Conservation (phyloP, 2,329 filamentous ascomycete species). For the Paraphoma chrysanthemicola region DNA sequence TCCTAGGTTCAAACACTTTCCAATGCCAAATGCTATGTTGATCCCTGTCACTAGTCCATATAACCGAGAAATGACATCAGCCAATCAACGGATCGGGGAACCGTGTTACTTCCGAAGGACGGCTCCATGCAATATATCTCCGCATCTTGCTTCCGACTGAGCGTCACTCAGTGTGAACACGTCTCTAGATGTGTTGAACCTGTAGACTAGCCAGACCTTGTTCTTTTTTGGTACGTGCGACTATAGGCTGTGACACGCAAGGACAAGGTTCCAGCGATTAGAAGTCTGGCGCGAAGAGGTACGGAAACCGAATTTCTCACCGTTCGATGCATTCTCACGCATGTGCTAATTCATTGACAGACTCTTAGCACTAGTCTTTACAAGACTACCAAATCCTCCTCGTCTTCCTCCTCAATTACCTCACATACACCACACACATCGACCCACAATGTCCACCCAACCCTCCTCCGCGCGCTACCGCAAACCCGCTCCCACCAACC, state of each 20-base stretch:
- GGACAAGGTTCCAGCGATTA: no score
- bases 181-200: conserved; percentile 4
- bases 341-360: not conserved
- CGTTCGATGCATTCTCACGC: not conserved
- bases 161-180: conserved; percentile 10
- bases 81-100: conserved; percentile 23
- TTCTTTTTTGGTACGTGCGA: no score
- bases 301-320: not conserved
- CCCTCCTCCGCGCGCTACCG: conserved; percentile 30
- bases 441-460: conserved; percentile 16
- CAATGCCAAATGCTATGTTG: not conserved
- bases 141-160: conserved; percentile 7
- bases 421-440: not conserved
- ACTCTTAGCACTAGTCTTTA: not conserved
- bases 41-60: not conserved
- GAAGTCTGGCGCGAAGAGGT: not conserved
- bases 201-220: not conserved
- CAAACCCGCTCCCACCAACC: conserved; percentile 18
- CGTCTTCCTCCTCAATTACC: not conserved
- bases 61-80: conserved; percentile 21
- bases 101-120: conserved; percentile 10
- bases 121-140: conserved; percentile 20
- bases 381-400: no score
- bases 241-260: no score
- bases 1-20: no score